These are phyloP conservation scores for Luffa acutangula DNA, from an alignment of 306 rosid species.

Conservation along the genomic window DNA sequence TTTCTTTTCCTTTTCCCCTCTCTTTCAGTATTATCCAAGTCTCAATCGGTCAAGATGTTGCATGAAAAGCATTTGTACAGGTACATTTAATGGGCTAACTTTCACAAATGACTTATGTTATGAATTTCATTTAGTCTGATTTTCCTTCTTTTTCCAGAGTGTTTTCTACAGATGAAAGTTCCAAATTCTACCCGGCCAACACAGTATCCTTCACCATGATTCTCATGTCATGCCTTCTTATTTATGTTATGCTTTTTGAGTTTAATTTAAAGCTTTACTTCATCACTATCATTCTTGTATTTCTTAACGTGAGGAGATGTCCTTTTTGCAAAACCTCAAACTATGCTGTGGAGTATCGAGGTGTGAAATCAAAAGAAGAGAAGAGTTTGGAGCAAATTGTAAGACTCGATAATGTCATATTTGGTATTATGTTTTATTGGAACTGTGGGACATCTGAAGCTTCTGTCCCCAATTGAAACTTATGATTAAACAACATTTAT, in stretches of 20 bases:
- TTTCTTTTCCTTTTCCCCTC: conserved; percentile 6
- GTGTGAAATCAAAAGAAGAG: conserved; percentile 93
- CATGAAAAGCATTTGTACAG: conserved; percentile 96
- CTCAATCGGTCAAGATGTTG: conserved; percentile 98
- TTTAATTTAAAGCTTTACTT: not conserved
- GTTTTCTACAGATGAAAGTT: conserved; percentile 99
- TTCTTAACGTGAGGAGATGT: conserved; percentile 65
- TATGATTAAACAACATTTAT: conserved; percentile 5
- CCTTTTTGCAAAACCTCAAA: conserved; percentile 90
- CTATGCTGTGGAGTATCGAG: conserved; percentile 96
- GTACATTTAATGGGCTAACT: conserved; percentile 25
- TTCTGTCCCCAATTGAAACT: not conserved
- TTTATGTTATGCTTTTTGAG: not conserved
- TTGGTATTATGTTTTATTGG: conserved; percentile 7
- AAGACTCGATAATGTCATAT: conserved; percentile 22
- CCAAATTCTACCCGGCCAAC: conserved; percentile 98
- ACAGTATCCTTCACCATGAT: conserved; percentile 65
- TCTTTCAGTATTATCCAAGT: conserved; percentile 83
- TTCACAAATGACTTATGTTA: not conserved
- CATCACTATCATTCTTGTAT: conserved; percentile 17
- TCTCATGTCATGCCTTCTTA: conserved; percentile 9
- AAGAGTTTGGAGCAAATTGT: conserved; percentile 88
- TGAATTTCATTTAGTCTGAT: conserved; percentile 16
- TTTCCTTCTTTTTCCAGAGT: conserved; percentile 49
- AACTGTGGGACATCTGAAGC: conserved; percentile 5